Base-by-base conservation (phyloP, 78 protist genomes). In the Thecamonas trahens region DNA sequence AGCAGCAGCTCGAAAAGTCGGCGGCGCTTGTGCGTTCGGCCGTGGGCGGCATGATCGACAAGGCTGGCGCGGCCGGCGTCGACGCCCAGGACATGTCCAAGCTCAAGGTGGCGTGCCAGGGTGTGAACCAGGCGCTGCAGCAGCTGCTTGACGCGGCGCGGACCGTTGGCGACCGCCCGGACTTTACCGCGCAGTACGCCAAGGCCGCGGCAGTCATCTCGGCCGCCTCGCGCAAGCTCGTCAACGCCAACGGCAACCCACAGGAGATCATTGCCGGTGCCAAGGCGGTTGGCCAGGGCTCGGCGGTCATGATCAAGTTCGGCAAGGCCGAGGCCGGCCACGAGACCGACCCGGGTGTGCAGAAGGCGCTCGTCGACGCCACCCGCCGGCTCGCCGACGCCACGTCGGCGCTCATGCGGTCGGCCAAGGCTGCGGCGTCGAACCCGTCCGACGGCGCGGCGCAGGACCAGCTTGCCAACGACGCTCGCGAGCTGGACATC, bases 381-480 rank as follows among this genome's bases (percentile, higher is more conserved):
- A 50, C 67, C 2, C 31, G 32, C n/a, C 15, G 18, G 26, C 76
- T 61, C 37, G 76, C 62, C 35, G 61, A 49, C 26, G 31, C 22
- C 38, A 70, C 52, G 0, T 9, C n/a, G 0, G 0, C 0, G 31
- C 17, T 60, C 44, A 59, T 50, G 7, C 22, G 4, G 18, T 54
- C 60, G n/a, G 59, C 68, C 34, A 38, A 60, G 45, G 60, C 26
- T n/a, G 70, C 70, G 15, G 53, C 76, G 14, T 38, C 7, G n/a
- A 70, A 70, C 35, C 58, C 60, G 26, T 40, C 1, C 20, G 44
- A 42, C 31, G 14, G 22, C 20, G 13, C 1, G 11, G 7, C 3
- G 11, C 57, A 24, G 60, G 38, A 5, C 29, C 1, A 6, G 0
- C 70, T 64, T 13, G 8, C 1, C n/a, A 40, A 37, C 28, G 57